Conservation (phyloP, 1,139 yeast species). For the Diutina pseudorugosa region DNA sequence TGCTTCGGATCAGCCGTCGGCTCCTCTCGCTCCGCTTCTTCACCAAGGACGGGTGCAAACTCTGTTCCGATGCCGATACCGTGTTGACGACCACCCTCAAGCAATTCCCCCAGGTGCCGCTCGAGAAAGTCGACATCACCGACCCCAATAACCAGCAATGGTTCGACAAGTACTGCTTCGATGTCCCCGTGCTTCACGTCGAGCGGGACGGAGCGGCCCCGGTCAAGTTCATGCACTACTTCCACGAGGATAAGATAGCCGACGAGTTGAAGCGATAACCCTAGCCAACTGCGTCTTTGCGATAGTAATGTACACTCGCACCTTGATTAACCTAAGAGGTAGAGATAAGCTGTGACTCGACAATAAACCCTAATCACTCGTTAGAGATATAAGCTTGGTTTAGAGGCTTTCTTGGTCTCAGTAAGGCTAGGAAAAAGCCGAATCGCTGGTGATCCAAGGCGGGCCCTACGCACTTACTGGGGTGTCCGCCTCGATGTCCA, state of each 20-base stretch:
- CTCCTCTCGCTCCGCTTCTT: constrained; percentile 34
- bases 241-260: constrained; percentile 44
- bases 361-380: too few species aligned
- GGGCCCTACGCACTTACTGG: too few species aligned
- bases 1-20: not conserved
- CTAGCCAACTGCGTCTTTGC: too few species aligned
- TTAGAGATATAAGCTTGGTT: too few species aligned
- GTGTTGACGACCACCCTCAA: constrained; percentile 32
- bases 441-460: too few species aligned
- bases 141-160: constrained; percentile 54
- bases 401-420: too few species aligned
- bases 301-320: not conserved
- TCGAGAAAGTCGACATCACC: constrained; percentile 54
- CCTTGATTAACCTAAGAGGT: not conserved
- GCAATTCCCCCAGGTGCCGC: constrained; percentile 18
- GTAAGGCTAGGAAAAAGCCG: too few species aligned
- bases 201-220: constrained; percentile 38
- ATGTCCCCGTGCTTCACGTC: constrained; percentile 80
- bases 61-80: constrained; percentile 62
- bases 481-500: too few species aligned
- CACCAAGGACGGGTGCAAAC: constrained; percentile 68
- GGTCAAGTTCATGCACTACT: constrained; percentile 66
- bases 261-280: constrained; percentile 23
- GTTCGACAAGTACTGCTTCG: constrained; percentile 79
- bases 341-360: too few species aligned